Evolutionary conservation across 2,329 filamentous ascomycete genomes (phyloP).

Genomic region (Fusarium sp.): DNA sequence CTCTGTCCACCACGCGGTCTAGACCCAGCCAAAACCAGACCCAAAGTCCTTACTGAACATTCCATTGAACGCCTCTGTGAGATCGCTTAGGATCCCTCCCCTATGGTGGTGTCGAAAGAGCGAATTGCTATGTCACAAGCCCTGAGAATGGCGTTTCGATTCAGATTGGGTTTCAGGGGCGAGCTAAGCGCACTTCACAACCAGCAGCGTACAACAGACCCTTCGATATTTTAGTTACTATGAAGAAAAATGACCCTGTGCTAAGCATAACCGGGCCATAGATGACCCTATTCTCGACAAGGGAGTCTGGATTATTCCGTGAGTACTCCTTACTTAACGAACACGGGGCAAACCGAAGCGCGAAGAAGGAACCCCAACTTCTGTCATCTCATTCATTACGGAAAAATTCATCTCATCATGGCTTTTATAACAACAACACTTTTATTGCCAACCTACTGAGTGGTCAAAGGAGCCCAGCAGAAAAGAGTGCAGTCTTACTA

Average conservation of each 20-base stretch:
- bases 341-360: too few relatives aligned
- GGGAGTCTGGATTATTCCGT: not conserved
- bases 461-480: too few relatives aligned
- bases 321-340: not conserved
- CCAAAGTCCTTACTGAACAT: not conserved
- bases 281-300: not conserved
- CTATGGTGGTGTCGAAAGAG: not conserved
- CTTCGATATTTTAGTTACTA: not conserved
- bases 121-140: not conserved
- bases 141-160: not conserved
- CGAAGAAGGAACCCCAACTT: too few relatives aligned
- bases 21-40: not conserved
- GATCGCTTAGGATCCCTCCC: not conserved
- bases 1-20: not conserved
- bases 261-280: not conserved
- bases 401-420: too few relatives aligned
- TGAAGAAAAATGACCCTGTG: not conserved
- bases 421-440: too few relatives aligned
- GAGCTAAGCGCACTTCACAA: not conserved
- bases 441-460: too few relatives aligned
- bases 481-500: too few relatives aligned
- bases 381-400: too few relatives aligned
- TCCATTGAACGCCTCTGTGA: not conserved
- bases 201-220: fast-evolving
- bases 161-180: not conserved